Conservation (phyloP, 2,329 filamentous ascomycete genomes). For the Stemphylium vesicarium region DNA sequence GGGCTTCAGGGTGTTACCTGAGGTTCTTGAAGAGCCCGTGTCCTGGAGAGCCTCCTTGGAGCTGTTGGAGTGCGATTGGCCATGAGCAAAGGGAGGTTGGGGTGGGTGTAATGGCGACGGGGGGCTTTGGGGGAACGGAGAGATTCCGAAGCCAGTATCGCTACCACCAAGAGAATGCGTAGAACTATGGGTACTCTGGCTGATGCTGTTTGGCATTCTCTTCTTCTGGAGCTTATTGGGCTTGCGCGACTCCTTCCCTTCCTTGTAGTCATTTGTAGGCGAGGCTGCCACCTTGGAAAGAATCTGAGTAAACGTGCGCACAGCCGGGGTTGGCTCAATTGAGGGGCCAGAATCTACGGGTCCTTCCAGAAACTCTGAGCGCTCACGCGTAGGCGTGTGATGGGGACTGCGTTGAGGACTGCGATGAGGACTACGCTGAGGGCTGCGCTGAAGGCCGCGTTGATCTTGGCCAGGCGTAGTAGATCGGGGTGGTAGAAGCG, state of each 20-base stretch:
- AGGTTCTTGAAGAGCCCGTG: slow-evolving; percentile 54
- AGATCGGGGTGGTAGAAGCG: slow-evolving; percentile 26
- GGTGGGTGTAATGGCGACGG: slow-evolving; percentile 44
- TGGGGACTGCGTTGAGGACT: slow-evolving; percentile 27
- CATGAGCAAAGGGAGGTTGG: slow-evolving; percentile 37
- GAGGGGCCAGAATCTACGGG: slow-evolving; percentile 36
- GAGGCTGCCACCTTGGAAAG: slow-evolving; percentile 51
- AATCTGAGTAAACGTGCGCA: slow-evolving; percentile 48
- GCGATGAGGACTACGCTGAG: slow-evolving; percentile 22
- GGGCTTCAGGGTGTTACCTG: slow-evolving; percentile 64
- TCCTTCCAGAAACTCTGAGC: slow-evolving; percentile 42
- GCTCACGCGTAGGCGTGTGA: slow-evolving; percentile 40
- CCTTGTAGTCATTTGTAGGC: slow-evolving; percentile 64
- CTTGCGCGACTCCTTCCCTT: slow-evolving; percentile 58
- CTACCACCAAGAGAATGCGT: slow-evolving; percentile 71
- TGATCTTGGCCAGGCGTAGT: slow-evolving; percentile 19
- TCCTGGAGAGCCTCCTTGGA: slow-evolving; percentile 38
- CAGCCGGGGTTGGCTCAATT: slow-evolving; percentile 33
- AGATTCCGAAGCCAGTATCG: slow-evolving; percentile 24
- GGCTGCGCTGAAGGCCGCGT: slow-evolving; percentile 14
- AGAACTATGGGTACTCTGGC: slow-evolving; percentile 90
- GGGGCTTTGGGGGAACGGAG: slow-evolving; percentile 18
- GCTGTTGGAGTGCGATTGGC: slow-evolving; percentile 31
- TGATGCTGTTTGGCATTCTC: slow-evolving; percentile 71
- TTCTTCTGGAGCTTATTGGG: slow-evolving; percentile 95